Base-by-base conservation (phyloP, 768 basidiomycete species). In the Mycena pura region DNA sequence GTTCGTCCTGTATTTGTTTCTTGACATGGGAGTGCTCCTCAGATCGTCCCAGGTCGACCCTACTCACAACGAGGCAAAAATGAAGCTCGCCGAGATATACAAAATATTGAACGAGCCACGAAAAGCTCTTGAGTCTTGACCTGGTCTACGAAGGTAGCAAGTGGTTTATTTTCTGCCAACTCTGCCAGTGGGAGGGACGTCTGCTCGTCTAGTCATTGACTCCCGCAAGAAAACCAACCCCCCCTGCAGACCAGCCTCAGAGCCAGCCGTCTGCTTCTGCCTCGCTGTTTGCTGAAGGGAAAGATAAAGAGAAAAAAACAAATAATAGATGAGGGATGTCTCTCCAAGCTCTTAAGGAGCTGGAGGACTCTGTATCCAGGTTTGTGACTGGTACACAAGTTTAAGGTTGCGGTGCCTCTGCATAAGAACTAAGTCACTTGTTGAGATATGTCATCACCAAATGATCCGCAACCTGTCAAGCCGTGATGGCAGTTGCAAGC, bases 71-170 rank as follows among this genome's bases (percentile, higher is more conserved):
- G 92, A 95, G 22, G 91, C 89, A 25, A 95, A 93, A 73, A 88
- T 96, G 84, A 91, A 92, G 61, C 82, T 98, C 0, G 96, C 96
- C 0, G 92, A 92, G 64, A 86, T 95, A 15, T 93, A 94, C 63
- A 96, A 99, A 72, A 87, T 92, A 15, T 76, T 90, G 65, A 88
- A 90, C 44, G 87, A 95, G 65, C 87, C 91, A 1, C 80, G 86
- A 10, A 90, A 90, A 69, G 96, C 96, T 0, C 80, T 97, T 0
- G 87, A 91, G 96, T 0, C 80, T 97, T 0, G 87, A 91, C 7
- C 75, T 97, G 1, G 90, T 96, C 19, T 88, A 88, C 53, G 84
- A 95, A 85, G 93, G 95, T 93, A 64, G 5, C 75, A 24, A 14
- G 8, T 15, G 36, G 17, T 32, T 25, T 48, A 22, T 24, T 25